Evolutionary conservation across 2,329 filamentous ascomycete species (phyloP).

Genomic region (Dactylonectria macrodidyma): DNA sequence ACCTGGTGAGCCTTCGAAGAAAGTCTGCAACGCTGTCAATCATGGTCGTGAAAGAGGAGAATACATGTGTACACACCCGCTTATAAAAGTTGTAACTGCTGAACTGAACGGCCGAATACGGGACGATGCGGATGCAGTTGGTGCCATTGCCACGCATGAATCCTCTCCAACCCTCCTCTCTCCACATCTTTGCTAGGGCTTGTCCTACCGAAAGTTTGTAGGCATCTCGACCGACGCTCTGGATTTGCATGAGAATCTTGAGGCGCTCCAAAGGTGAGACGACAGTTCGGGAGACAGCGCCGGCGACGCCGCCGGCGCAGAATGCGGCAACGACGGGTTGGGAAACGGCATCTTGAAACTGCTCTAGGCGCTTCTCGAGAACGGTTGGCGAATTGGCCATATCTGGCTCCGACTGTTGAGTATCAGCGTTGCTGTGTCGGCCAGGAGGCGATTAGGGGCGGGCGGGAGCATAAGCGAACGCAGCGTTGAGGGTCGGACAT

Average conservation of each 20-base stretch:
- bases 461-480: background rate
- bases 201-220: constrained; percentile 94
- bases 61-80: constrained; percentile 69
- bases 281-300: constrained; percentile 96
- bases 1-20: constrained; percentile 84
- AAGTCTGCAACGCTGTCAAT: constrained; percentile 61
- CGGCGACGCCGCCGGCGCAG: constrained; percentile 92
- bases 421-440: constrained; percentile 31
- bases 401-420: constrained; percentile 46
- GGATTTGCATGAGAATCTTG: constrained; percentile 98
- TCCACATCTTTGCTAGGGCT: constrained; percentile 95
- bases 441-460: background rate
- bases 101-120: constrained; percentile 98
- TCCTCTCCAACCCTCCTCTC: constrained; percentile 95
- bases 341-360: constrained; percentile 71
- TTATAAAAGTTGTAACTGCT: constrained; percentile 99
- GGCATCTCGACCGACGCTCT: constrained; percentile 90
- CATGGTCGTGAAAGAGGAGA: background rate
- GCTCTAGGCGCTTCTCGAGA: constrained; percentile 46
- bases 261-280: constrained; percentile 96
- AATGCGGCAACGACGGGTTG: constrained; percentile 93
- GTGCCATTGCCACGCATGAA: constrained; percentile 99
- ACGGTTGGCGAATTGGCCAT: constrained; percentile 47
- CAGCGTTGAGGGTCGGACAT: constrained; percentile 29
- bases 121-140: constrained; percentile 98